Conservation (phyloP, 305 asterid species). For the Fraxinus albicans region DNA sequence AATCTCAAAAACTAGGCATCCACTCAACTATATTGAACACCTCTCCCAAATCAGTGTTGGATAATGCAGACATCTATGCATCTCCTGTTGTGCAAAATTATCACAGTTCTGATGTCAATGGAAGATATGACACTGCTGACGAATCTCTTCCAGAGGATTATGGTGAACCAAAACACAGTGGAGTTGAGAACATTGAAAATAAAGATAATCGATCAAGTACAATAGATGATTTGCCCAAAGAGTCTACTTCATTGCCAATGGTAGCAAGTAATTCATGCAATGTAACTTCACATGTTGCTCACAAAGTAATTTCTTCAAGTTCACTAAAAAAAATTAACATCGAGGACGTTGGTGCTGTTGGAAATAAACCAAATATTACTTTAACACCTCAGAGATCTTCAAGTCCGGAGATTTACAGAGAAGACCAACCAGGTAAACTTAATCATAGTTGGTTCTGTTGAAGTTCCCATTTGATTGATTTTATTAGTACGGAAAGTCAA, state of each 20-base stretch:
- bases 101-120: constrained; percentile 26
- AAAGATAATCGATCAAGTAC: constrained; percentile 10
- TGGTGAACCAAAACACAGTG: constrained; percentile 20
- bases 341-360: constrained; percentile 19
- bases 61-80: constrained; percentile 31
- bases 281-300: constrained; percentile 25
- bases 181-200: constrained; percentile 21
- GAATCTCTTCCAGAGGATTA: constrained; percentile 25
- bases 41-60: constrained; percentile 86
- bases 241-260: constrained; percentile 22
- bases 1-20: constrained; percentile 40
- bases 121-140: constrained; percentile 23
- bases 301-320: constrained; percentile 28
- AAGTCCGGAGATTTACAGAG: constrained; percentile 72
- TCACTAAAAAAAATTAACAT: constrained; percentile 29
- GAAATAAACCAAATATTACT: constrained; percentile 24
- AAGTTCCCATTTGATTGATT: not conserved
- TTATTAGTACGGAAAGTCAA: not conserved
- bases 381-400: constrained; percentile 48
- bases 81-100: constrained; percentile 31
- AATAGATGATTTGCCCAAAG: constrained; percentile 3
- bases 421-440: constrained; percentile 61
- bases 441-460: not conserved
- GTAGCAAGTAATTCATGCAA: constrained; percentile 25
- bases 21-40: constrained; percentile 39